Conservation (phyloP, 2,329 filamentous ascomycete species). For the Diaporthe citri region DNA sequence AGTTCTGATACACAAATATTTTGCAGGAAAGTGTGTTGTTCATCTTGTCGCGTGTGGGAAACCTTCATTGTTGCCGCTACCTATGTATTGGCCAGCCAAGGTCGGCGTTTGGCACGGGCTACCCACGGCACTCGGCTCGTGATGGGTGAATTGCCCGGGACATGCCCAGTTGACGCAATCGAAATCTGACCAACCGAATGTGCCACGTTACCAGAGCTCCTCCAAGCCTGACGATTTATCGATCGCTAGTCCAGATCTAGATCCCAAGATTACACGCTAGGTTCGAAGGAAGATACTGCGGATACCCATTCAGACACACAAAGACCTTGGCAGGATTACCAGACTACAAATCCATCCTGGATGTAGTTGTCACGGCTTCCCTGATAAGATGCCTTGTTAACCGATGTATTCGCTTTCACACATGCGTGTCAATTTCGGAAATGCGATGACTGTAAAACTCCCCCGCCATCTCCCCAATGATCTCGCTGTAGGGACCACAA, state of each 20-base stretch:
- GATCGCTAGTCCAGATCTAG: conserved; percentile 35
- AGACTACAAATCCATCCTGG: conserved; percentile 11
- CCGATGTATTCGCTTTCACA: background rate
- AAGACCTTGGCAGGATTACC: conserved; percentile 3
- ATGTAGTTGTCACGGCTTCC: background rate
- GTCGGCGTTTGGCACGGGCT: conserved; percentile 23
- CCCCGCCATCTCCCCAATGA: background rate
- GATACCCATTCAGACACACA: conserved; percentile 20
- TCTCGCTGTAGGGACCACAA: background rate
- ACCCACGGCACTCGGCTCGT: conserved; percentile 36
- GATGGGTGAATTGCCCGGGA: conserved; percentile 21
- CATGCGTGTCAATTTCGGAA: background rate
- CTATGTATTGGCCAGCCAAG: conserved; percentile 9
- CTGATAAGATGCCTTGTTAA: background rate
- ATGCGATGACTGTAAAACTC: background rate
- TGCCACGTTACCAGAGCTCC: conserved; percentile 37
- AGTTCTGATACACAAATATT: background rate
- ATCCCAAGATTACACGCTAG: conserved; percentile 29
- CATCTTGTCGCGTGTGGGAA: background rate
- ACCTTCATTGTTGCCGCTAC: background rate
- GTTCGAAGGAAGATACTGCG: conserved; percentile 12
- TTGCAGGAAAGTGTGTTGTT: conserved; percentile 2
- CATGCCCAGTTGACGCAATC: conserved; percentile 37
- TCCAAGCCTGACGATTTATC: conserved; percentile 20
- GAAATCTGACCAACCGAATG: conserved; percentile 36